Evolutionary conservation across 129 eudicot species (phyloP).

Genomic region (Artemisia argyi): DNA sequence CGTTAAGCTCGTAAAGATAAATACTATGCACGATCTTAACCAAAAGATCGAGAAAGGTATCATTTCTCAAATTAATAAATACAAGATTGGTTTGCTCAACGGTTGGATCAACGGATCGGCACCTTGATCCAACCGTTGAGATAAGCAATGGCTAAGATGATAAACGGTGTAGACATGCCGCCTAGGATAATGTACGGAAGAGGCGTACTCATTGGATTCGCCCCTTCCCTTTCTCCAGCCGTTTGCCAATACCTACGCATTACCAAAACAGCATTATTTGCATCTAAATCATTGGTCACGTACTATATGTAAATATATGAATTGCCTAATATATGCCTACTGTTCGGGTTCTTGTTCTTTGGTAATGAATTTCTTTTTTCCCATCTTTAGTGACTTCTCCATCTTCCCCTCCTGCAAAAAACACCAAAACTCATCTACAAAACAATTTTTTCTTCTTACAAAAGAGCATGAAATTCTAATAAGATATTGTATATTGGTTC

Average conservation of each 20-base stretch:
- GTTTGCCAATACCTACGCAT: constrained; percentile 91
- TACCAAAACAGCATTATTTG: neutral
- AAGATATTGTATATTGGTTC: too few relatives aligned
- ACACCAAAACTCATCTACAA: constrained; percentile 19
- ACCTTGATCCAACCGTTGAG: constrained; percentile 95
- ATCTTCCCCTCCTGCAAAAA: constrained; percentile 65
- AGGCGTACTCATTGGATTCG: constrained; percentile 95
- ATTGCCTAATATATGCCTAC: constrained; percentile 44
- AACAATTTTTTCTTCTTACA: neutral
- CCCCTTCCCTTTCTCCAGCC: constrained; percentile 95
- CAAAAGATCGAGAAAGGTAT: constrained; percentile 22
- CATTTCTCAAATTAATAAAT: neutral
- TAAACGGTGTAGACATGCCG: constrained; percentile 96
- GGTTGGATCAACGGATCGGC: constrained; percentile 61
- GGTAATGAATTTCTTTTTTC: constrained; percentile 88
- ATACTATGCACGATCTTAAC: constrained; percentile 19
- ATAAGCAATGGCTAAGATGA: constrained; percentile 82
- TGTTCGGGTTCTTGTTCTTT: constrained; percentile 97
- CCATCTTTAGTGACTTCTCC: constrained; percentile 63
- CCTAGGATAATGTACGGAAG: constrained; percentile 88
- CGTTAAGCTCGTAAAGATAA: constrained; percentile 11
- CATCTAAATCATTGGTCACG: neutral
- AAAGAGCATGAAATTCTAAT: neutral
- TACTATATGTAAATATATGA: neutral
- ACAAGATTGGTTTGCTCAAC: neutral